Conservation (phyloP, 257 asterid species). For the Penstemon eatonii region DNA sequence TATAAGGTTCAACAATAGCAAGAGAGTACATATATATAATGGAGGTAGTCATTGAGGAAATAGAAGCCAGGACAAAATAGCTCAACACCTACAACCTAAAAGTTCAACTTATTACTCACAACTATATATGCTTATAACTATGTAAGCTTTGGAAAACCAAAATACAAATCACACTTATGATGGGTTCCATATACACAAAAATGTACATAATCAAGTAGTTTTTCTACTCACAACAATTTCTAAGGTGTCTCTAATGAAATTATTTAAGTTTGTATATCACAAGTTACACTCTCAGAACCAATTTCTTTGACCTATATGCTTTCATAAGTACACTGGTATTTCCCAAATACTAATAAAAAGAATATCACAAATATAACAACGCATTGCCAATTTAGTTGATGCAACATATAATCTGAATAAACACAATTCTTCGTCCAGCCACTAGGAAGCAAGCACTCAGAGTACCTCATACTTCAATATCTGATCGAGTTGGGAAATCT, state of each 20-base stretch:
- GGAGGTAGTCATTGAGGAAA: neutral
- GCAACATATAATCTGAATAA: slow-evolving; percentile 14
- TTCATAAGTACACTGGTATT: neutral
- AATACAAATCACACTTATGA: neutral
- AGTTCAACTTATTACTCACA: neutral
- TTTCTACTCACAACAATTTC: neutral
- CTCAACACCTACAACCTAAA: neutral
- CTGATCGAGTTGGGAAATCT: slow-evolving; percentile 62
- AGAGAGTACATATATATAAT: no score
- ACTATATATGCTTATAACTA: no score
- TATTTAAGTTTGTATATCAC: neutral
- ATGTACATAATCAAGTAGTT: neutral
- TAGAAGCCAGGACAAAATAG: neutral
- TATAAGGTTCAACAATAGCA: no score
- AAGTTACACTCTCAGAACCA: neutral
- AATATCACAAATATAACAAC: slow-evolving; percentile 3
- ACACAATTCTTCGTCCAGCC: neutral
- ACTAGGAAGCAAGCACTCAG: neutral
- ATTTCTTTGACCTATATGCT: neutral
- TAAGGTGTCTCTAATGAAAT: neutral
- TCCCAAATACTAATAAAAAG: neutral
- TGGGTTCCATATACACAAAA: neutral
- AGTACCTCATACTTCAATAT: slow-evolving; percentile 42
- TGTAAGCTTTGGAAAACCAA: neutral
- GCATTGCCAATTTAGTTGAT: neutral